Evolutionary conservation across 768 basidiomycete species (phyloP).

Genomic region (Filobasidium wieringae): DNA sequence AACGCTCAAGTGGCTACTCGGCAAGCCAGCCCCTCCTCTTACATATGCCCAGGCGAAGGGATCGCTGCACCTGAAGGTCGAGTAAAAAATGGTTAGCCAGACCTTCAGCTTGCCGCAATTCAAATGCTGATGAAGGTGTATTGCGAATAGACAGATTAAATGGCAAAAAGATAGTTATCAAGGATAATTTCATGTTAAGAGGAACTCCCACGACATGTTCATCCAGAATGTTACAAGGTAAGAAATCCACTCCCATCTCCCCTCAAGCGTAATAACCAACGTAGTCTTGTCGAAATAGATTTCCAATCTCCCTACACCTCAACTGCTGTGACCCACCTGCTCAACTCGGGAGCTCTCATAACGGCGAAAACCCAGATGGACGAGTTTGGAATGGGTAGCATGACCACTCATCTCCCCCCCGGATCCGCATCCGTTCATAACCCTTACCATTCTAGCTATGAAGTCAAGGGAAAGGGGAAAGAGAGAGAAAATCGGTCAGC

Average conservation of each 20-base stretch:
- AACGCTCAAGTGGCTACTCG: not conserved
- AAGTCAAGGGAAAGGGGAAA: slow-evolving; percentile 12
- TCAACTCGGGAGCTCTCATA: slow-evolving; percentile 50
- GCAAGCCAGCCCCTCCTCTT: not conserved
- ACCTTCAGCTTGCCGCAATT: not conserved
- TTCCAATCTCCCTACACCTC: slow-evolving; percentile 76
- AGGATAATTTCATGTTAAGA: slow-evolving; percentile 73
- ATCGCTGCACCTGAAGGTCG: not conserved
- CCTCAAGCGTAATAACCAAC: too few relatives aligned
- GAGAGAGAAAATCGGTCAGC: slow-evolving; percentile 53
- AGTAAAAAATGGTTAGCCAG: not conserved
- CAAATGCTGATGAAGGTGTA: not conserved
- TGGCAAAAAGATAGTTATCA: slow-evolving; percentile 50
- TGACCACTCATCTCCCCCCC: slow-evolving; percentile 66
- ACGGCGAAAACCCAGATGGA: slow-evolving; percentile 89
- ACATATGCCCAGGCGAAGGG: not conserved
- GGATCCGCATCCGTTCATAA: slow-evolving; percentile 68
- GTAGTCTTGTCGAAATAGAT: slow-evolving; percentile 41
- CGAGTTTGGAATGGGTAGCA: slow-evolving; percentile 94
- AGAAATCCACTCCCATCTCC: slow-evolving; percentile 15
- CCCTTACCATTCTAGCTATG: slow-evolving; percentile 44
- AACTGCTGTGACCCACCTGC: slow-evolving; percentile 60
- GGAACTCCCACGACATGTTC: slow-evolving; percentile 63
- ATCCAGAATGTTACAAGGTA: slow-evolving; percentile 60
- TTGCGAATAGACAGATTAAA: not conserved